These are phyloP conservation scores for Colletotrichum siamense DNA, from an alignment of 2,329 filamentous ascomycete species.

Conservation along the genomic window DNA sequence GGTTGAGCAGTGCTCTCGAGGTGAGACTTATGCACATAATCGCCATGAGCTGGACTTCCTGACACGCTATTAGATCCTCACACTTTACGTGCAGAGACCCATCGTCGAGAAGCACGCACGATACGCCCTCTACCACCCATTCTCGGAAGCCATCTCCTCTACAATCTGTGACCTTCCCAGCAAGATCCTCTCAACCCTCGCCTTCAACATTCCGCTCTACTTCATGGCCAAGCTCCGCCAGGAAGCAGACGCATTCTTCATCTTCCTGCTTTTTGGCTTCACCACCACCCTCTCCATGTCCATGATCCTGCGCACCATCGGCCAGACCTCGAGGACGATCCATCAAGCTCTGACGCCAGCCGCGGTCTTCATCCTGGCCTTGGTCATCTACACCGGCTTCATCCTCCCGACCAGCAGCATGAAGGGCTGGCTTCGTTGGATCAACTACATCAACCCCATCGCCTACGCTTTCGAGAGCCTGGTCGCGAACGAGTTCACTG, in stretches of 20 bases:
- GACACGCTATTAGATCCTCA: slow-evolving; percentile 12
- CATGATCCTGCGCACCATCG: slow-evolving; percentile 55
- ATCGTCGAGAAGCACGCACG: slow-evolving; percentile 32
- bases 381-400: slow-evolving; percentile 62
- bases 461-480: slow-evolving; percentile 71
- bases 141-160: slow-evolving; percentile 10
- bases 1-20: slow-evolving; percentile 29
- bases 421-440: slow-evolving; percentile 54
- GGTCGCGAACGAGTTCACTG: slow-evolving; percentile 67
- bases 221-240: slow-evolving; percentile 68
- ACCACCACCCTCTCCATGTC: slow-evolving; percentile 54
- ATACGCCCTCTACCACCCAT: slow-evolving; percentile 38
- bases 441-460: slow-evolving; percentile 57
- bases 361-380: slow-evolving; percentile 54
- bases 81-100: slow-evolving; percentile 26
- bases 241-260: slow-evolving; percentile 58
- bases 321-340: slow-evolving; percentile 52
- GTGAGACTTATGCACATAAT: neutral
- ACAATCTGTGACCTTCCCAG: slow-evolving; percentile 21
- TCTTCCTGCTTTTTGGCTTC: slow-evolving; percentile 58
- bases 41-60: neutral
- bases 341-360: slow-evolving; percentile 59
- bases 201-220: slow-evolving; percentile 68
- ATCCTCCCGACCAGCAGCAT: slow-evolving; percentile 45
- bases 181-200: slow-evolving; percentile 52